Base-by-base conservation (phyloP, 768 basidiomycete species). In the Tricholoma furcatifolium region DNA sequence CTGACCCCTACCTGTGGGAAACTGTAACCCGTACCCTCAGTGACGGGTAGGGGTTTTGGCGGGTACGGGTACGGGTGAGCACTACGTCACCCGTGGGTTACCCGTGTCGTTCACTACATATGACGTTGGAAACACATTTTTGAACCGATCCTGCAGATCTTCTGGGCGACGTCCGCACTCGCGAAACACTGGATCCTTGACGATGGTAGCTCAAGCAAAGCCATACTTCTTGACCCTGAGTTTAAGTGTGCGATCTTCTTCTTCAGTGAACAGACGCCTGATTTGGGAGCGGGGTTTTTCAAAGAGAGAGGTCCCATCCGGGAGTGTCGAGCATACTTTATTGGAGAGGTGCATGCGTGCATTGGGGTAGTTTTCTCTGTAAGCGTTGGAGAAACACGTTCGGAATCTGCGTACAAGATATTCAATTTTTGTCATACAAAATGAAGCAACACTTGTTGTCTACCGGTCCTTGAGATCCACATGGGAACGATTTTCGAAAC, bases 391-490 rank as follows among this genome's bases (percentile, higher is more conserved):
- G 62, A 91, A 94, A 72, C 91, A 92, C 15, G 92, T 93, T 30
- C 91, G 87, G 67, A 94, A 94, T 50, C 90, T 93, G 63, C 43
- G 5, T 1, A 44, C 27, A 7, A 27, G 27, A 4, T 3, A 27
- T 27, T 27, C 7, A 27, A 7, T 7, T 3, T 4, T 7, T 3
- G 27, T 4, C 7, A 18, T 10, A 43, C 30, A 12, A 24, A 20
- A 7, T 6, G 4, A 38, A 9, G 31, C 36, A 32, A 43, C 27
- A 21, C 1, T 27, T 18, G 18, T 4, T 32, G 76, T 83, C 41
- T 54, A 88, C 90, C 91, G 76, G 75, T 94, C 91, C 69, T 94
- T 94, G 65, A 94, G 83, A 76, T 94, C 91, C 17, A 93, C 92
- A 0, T 92, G 89, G 4, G 91, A 89, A 50, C 91, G 82, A 61